Evolutionary conservation across 1,139 yeast species (phyloP), one percentile per base, ranked within the genome.

Genomic region (Candida sp.): DNA sequence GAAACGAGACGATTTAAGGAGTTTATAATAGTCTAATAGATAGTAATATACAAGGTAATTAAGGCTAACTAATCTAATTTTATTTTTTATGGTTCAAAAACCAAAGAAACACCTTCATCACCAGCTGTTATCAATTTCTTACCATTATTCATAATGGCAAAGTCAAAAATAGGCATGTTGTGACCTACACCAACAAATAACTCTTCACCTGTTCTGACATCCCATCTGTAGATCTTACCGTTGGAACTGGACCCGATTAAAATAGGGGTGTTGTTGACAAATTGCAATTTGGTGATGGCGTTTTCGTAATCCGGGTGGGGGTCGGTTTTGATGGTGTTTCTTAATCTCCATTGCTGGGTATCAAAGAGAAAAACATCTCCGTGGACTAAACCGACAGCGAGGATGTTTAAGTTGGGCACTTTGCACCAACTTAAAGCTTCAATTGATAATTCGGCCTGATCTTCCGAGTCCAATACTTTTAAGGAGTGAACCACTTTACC

Each of bases 31-130:
- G 29, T 7, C 11, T 25, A 8, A 25, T 25, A 25, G 19, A 15
- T 15, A 15, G 19, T 25, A 25, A 25, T 25, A 25, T 25, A 25
- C 29, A 25, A 25, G 2, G 29, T 11, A 25, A 25, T 25, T 15
- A 15, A 15, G 2, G 19, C 19, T 15, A 25, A 25, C 29, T 25
- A 25, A 25, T 25, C 29, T 15, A 15, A 15, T 15, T 25, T 25
- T 2, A 2, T 7, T 25, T 25, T 12, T 32, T n/a, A 25, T 5
- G 11, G 33, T 40, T 44, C 36, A 45, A 83, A 91, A 5, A 93
- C 79, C 53, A 93, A 72, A 5, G 96, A 82, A 32, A 93, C 97
- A 52, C 96, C 97, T 63, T 93, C 99, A 62, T 93, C 99, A 49
- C 98, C 98, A n/a, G 97, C 99, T 22, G 97, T 88, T 35, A 90